Evolutionary conservation across 768 basidiomycete species (phyloP).

Genomic region (Tremella mesenterica): DNA sequence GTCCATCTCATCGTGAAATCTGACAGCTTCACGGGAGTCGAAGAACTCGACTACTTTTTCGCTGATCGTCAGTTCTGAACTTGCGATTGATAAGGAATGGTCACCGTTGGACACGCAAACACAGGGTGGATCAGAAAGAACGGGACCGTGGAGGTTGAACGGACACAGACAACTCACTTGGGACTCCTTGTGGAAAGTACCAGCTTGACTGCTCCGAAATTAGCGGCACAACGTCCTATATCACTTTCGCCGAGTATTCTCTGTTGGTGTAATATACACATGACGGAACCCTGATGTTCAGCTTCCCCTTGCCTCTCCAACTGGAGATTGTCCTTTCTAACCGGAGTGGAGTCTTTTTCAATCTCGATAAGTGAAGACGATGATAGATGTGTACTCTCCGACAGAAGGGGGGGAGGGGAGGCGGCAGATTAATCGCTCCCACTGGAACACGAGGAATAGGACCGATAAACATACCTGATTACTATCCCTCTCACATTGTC

Average conservation of each 20-base stretch:
- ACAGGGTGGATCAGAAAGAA: too few species aligned
- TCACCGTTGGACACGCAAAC: too few species aligned
- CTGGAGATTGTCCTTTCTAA: too few species aligned
- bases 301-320: too few species aligned
- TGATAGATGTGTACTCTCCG: too few species aligned
- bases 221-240: not conserved
- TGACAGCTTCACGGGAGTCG: slow-evolving; percentile 66
- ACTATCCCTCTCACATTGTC: slow-evolving; percentile 60
- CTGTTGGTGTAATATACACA: slow-evolving; percentile 32
- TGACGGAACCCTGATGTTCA: slow-evolving; percentile 61
- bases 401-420: too few species aligned
- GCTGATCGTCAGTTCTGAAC: slow-evolving; percentile 46
- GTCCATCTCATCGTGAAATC: slow-evolving; percentile 69
- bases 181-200: not conserved
- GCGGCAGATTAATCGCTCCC: too few species aligned
- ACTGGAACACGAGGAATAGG: too few species aligned
- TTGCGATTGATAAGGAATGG: not conserved
- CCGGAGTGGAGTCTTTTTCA: too few species aligned
- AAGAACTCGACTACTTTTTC: slow-evolving; percentile 90
- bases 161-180: too few species aligned
- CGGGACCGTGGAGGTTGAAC: too few species aligned
- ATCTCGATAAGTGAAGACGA: too few species aligned
- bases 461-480: slow-evolving; percentile 58
- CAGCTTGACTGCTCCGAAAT: not conserved
- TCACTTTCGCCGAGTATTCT: not conserved